A percentile compares a stretch with the other conserved stretches of the same genome.
Conservation (phyloP, 768 basidiomycete genomes). For the Phylloporus sp. region DNA sequence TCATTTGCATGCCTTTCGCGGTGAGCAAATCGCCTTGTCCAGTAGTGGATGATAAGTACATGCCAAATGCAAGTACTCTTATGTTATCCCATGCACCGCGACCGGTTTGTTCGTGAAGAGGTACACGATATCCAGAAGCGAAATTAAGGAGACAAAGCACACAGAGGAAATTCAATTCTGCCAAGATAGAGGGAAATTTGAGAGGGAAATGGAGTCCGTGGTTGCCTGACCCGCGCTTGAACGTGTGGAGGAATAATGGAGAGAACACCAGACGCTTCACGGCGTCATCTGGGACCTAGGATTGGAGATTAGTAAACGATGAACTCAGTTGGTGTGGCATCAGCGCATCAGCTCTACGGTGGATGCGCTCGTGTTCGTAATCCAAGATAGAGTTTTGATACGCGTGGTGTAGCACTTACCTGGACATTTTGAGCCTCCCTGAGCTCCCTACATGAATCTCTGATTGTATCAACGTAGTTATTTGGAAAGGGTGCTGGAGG, state of each 20-base stretch:
- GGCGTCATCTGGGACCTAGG: conserved; percentile 52
- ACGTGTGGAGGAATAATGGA: conserved; percentile 58
- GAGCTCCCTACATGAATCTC: conserved; percentile 47
- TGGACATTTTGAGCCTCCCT: conserved; percentile 46
- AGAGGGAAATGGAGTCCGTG: conserved; percentile 79
- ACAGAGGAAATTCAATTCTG: conserved; percentile 81
- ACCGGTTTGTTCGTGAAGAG: conserved; percentile 66
- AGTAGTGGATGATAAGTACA: conserved; percentile 63
- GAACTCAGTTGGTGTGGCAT: background rate
- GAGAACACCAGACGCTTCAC: conserved; percentile 64
- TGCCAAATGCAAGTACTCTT: conserved; percentile 64
- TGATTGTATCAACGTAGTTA: conserved; percentile 48
- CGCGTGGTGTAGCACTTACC: conserved; percentile 36
- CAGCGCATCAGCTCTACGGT: background rate
- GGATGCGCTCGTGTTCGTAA: background rate
- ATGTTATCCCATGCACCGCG: conserved; percentile 86
- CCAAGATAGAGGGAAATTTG: conserved; percentile 64
- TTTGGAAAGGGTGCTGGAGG: conserved; percentile 43
- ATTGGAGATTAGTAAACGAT: conserved; percentile 5
- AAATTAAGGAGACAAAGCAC: conserved; percentile 80
- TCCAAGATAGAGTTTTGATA: conserved; percentile 5
- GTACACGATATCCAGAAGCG: conserved; percentile 73
- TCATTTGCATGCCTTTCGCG: conserved; percentile 58
- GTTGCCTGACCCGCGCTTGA: conserved; percentile 52
- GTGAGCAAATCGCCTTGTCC: conserved; percentile 58